Evolutionary conservation across 352 stramenopile genomes (phyloP), one percentile per base, ranked within the genome.

Genomic region (Globisporangium megalacanthum): DNA sequence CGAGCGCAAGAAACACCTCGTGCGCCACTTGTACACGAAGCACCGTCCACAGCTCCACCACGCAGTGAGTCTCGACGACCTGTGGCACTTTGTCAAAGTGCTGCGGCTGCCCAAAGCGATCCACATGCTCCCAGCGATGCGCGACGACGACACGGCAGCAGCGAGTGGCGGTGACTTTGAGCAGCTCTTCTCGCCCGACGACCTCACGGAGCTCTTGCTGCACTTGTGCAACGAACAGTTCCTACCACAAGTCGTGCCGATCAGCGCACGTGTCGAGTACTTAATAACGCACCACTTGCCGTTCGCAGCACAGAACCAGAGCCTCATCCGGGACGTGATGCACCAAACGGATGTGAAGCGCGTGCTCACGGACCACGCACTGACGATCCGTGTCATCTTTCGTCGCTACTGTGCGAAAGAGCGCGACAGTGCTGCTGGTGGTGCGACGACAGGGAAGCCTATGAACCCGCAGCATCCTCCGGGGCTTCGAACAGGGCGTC

Each of bases 161-260:
- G 60, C 56, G 4, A 75, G 69, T 15, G 61, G 63, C 13, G 73
- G 69, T 15, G 61, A 61, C 13, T 76, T 75, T 39, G 79, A 84
- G 36, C 79, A 89, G 47, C 50, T 82, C 29, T 88, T 89, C 49
- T 82, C 77, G 8, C 58, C 73, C 1, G 75, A 83, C 17, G 79
- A 92, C 47, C 56, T 92, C 5, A 72, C 70, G 0, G 81, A 92
- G 47, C 62, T 85, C 31, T 39, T 92, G 37, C 61, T 89, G 20
- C 75, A 86, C 55, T 69, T 92, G 22, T 88, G 79, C 62, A 89
- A 89, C 51, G 81, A 92, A 22, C 81, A 92, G 66, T 92, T 92
- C 33, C 56, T 72, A n/a, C 73, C 75, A 0, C 66, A 84, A 2
- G 61, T 89, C 48, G 25, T 62, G 10, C 68, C 73, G 0, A 45